Evolutionary conservation across 345 rosid species (phyloP).

Genomic region (Eucalyptus pauciflora): DNA sequence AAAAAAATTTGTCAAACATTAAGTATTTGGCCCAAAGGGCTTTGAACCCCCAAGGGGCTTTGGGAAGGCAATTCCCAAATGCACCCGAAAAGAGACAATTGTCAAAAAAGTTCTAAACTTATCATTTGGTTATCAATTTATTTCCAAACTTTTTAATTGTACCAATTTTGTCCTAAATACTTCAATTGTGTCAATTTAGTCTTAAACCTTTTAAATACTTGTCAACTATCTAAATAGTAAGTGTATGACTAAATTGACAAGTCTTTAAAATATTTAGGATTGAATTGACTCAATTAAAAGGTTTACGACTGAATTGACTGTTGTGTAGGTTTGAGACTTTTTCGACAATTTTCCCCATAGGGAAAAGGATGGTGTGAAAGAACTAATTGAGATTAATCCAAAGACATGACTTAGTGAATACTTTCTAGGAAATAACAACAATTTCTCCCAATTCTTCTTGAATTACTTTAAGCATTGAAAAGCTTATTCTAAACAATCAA

Average conservation of each 20-base stretch:
- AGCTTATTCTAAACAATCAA: neutral
- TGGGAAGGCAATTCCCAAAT: too few species aligned
- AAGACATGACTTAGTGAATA: neutral
- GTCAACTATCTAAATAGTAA: neutral
- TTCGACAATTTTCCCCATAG: neutral
- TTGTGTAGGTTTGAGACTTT: neutral
- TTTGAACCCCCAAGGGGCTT: too few species aligned
- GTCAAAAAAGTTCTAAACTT: too few species aligned
- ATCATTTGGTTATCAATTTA: too few species aligned
- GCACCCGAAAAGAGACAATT: neutral
- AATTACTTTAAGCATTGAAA: neutral
- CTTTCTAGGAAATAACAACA: neutral
- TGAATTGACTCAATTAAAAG: neutral
- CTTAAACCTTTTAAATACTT: too few species aligned
- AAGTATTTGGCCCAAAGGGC: too few species aligned
- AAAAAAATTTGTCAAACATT: too few species aligned
- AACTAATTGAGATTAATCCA: too few species aligned
- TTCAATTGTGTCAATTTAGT: too few species aligned
- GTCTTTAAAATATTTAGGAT: neutral
- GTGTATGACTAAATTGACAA: neutral
- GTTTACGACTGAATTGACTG: too few species aligned
- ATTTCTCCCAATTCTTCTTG: neutral
- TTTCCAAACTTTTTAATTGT: neutral
- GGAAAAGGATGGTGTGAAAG: neutral
- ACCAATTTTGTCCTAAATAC: too few species aligned